Conservation (phyloP, 2,329 filamentous ascomycete genomes). For the Calonectria multiphialidica region DNA sequence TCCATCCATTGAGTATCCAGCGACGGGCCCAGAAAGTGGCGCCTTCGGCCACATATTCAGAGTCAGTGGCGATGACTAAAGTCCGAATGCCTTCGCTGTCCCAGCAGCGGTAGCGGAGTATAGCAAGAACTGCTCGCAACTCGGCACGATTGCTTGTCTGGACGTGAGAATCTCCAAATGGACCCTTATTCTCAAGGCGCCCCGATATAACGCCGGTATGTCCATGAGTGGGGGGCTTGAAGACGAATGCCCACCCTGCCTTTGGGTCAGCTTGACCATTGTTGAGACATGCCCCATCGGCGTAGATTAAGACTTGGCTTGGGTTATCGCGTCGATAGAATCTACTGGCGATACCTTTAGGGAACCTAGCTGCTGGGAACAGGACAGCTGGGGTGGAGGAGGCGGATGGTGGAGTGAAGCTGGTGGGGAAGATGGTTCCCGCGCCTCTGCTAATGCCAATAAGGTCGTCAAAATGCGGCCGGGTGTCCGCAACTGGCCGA, state of each 20-base stretch:
- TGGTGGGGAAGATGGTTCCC: conserved; percentile 28
- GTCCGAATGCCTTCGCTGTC: conserved; percentile 43
- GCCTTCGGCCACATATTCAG: conserved; percentile 23
- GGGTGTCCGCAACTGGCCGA: too few relatives aligned
- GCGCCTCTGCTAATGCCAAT: conserved; percentile 9
- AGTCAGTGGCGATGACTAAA: conserved; percentile 54
- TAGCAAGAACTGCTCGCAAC: conserved; percentile 25
- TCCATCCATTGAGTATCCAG: conserved; percentile 57
- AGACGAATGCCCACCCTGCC: conserved; percentile 56
- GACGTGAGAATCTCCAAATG: conserved; percentile 48
- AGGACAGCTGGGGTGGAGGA: conserved; percentile 11
- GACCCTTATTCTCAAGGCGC: conserved; percentile 57
- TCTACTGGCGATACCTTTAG: background rate
- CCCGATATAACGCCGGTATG: conserved; percentile 26
- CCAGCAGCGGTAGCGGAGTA: conserved; percentile 32
- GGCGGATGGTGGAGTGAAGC: conserved; percentile 24
- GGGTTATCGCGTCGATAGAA: conserved; percentile 23
- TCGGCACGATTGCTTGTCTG: conserved; percentile 59
- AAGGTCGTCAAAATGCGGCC: background rate
- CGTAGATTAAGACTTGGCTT: conserved; percentile 52
- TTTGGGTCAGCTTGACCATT: conserved; percentile 53
- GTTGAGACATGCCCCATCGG: conserved; percentile 58
- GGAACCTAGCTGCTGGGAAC: too few relatives aligned
- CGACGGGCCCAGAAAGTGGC: conserved; percentile 15
- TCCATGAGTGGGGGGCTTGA: conserved; percentile 18